Conservation (phyloP, 805 yeast species). For the Starmerella stellata region DNA sequence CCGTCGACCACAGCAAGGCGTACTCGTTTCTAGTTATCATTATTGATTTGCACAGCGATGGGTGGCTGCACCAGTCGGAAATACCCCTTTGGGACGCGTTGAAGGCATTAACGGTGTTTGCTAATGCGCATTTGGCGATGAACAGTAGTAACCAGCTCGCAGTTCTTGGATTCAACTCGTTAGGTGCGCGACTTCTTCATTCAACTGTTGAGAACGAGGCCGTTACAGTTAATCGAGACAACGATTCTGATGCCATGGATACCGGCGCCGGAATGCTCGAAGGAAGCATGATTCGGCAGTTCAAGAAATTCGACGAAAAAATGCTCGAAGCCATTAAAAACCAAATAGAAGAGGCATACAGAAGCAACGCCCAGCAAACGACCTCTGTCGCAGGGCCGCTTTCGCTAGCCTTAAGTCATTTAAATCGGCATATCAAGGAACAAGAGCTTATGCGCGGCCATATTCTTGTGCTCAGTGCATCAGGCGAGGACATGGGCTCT, state of each 20-base stretch:
- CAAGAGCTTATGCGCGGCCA: constrained; percentile 41
- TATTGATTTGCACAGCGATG: constrained; percentile 56
- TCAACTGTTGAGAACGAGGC: constrained; percentile 31
- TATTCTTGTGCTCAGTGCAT: constrained; percentile 42
- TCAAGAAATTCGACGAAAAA: constrained; percentile 57
- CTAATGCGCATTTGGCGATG: constrained; percentile 75
- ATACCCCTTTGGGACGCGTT: constrained; percentile 38
- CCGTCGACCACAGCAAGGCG: constrained; percentile 33
- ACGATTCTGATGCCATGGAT: not conserved
- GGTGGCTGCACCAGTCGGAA: constrained; percentile 32
- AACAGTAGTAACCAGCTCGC: constrained; percentile 74
- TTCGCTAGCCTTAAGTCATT: constrained; percentile 64
- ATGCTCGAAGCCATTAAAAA: constrained; percentile 41
- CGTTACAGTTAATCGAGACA: too few relatives aligned
- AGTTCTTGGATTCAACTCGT: constrained; percentile 55
- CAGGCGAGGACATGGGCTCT: constrained; percentile 48
- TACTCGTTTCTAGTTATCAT: constrained; percentile 69
- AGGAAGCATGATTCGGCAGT: constrained; percentile 64
- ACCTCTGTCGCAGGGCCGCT: constrained; percentile 43
- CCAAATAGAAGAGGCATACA: constrained; percentile 27
- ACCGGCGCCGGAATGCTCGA: constrained; percentile 13
- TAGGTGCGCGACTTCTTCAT: constrained; percentile 50
- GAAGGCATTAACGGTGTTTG: constrained; percentile 49
- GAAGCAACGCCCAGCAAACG: constrained; percentile 39
- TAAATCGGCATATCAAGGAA: constrained; percentile 36